Conservation (phyloP, 768 basidiomycete genomes). For the Chalciporus pseudorubinellus region DNA sequence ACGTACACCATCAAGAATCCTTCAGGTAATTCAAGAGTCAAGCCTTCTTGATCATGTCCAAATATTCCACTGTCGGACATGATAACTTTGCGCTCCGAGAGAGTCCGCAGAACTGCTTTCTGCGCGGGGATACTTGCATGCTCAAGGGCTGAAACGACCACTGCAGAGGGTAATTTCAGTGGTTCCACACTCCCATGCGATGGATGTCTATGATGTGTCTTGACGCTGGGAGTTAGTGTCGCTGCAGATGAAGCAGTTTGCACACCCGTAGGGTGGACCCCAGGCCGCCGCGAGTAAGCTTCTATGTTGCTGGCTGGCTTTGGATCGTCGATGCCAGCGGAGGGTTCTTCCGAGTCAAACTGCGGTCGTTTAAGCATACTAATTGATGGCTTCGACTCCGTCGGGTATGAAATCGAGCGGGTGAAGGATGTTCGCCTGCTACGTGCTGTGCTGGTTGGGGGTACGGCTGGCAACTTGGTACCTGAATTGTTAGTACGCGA, state of each 20-base stretch:
- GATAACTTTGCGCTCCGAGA: slow-evolving; percentile 50
- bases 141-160: slow-evolving; percentile 74
- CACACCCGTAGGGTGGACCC: slow-evolving; percentile 4
- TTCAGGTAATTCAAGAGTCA: slow-evolving; percentile 45
- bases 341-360: slow-evolving; percentile 11
- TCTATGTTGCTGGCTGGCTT: slow-evolving; percentile 1
- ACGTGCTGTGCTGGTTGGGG: slow-evolving; percentile 20
- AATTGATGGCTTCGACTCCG: slow-evolving; percentile 18
- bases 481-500: slow-evolving; percentile 14
- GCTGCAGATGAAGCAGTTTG: slow-evolving; percentile 19
- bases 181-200: slow-evolving; percentile 19
- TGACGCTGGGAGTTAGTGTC: slow-evolving; percentile 10
- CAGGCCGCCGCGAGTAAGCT: slow-evolving; percentile 4
- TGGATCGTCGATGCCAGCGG: neutral
- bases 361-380: slow-evolving; percentile 14
- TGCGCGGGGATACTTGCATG: slow-evolving; percentile 54
- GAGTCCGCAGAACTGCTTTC: slow-evolving; percentile 50
- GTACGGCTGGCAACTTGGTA: slow-evolving; percentile 15
- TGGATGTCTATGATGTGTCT: slow-evolving; percentile 7
- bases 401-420: slow-evolving; percentile 18
- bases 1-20: slow-evolving; percentile 74
- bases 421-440: slow-evolving; percentile 28
- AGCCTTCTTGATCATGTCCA: slow-evolving; percentile 25
- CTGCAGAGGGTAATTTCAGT: slow-evolving; percentile 49
- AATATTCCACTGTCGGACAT: slow-evolving; percentile 30